phyloP scores from a whole-genome alignment of 1,139 yeast species.

The Scheffersomyces titani region DNA sequence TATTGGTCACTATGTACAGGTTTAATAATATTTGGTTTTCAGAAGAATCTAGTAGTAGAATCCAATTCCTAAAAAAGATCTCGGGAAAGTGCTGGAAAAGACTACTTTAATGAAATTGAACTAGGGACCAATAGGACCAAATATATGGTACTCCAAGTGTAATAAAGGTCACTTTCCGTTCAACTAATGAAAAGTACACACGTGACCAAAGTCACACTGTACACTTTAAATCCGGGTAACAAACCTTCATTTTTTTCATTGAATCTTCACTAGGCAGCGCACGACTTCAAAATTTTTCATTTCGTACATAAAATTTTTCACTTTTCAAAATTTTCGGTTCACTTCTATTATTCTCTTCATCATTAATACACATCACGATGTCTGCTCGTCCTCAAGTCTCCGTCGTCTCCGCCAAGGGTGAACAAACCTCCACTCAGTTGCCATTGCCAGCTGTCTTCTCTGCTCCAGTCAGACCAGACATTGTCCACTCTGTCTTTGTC shows the following conservation, averaged over 20 bases:
- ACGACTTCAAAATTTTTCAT: conserved; percentile 4
- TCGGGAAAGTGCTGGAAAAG: neutral
- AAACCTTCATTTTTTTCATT: neutral
- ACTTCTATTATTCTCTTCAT: conserved; percentile 21
- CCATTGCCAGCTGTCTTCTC: conserved; percentile 98
- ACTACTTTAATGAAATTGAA: too few species aligned
- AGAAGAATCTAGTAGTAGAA: neutral
- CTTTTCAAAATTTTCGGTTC: neutral
- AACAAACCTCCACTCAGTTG: conserved; percentile 78
- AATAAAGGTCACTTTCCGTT: neutral
- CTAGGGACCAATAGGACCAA: neutral
- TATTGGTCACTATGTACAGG: neutral
- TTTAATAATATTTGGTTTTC: neutral
- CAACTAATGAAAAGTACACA: neutral
- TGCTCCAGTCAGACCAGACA: conserved; percentile 99
- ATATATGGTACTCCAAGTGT: neutral
- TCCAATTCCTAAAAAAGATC: neutral
- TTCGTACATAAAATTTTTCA: conserved; percentile 15
- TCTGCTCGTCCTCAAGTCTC: conserved; percentile 96
- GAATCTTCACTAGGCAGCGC: neutral
- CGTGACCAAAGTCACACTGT: neutral
- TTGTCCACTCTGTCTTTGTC: conserved; percentile 98
- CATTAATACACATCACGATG: conserved; percentile 44
- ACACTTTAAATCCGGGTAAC: neutral
- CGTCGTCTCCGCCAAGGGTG: conserved; percentile 88